Evolutionary conservation across 192 early-diverging fungal species (phyloP), one percentile per base, ranked within the genome.

Genomic region (Entophlyctis luteolus): DNA sequence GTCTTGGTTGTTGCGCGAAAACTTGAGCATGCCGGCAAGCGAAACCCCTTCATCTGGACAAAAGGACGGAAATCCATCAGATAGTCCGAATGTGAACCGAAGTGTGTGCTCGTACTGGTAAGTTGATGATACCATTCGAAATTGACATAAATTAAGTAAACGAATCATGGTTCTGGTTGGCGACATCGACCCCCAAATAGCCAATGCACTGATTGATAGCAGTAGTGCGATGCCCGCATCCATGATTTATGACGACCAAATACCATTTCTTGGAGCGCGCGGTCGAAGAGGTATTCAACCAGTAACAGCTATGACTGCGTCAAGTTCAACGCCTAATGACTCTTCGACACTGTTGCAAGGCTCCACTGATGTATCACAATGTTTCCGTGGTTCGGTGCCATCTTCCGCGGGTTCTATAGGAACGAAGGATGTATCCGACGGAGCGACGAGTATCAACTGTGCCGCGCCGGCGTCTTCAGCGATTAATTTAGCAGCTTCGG

Each of bases 91-190:
- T n/a, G n/a, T n/a, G n/a, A 38, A 60, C 29, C 2, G 58, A n/a
- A 34, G 55, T 23, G 71, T 72, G 12, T 72, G 71, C 56, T 59
- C 54, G 6, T 72, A 70, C 39, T 72, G 70, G n/a, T n/a, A n/a
- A n/a, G n/a, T n/a, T n/a, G n/a, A n/a, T n/a, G n/a, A n/a, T n/a
- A n/a, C n/a, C n/a, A n/a, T n/a, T n/a, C n/a, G n/a, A n/a, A n/a
- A n/a, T n/a, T n/a, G n/a, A n/a, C n/a, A n/a, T n/a, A n/a, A n/a
- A n/a, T n/a, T n/a, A n/a, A n/a, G n/a, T 47, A 72, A 72, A 48
- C 62, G 71, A 14, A 68, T 72, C 55, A 48, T 72, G 47, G 71
- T 72, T 45, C 16, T 57, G 6, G 4, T 35, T 32, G 50, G 60
- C 5, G 71, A 72, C 31, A 1, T 72, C 36, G 22, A 16, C 34